phyloP scores from a whole-genome alignment of 495 filamentous ascomycete species.

The Talaromyces nanjingensis region DNA sequence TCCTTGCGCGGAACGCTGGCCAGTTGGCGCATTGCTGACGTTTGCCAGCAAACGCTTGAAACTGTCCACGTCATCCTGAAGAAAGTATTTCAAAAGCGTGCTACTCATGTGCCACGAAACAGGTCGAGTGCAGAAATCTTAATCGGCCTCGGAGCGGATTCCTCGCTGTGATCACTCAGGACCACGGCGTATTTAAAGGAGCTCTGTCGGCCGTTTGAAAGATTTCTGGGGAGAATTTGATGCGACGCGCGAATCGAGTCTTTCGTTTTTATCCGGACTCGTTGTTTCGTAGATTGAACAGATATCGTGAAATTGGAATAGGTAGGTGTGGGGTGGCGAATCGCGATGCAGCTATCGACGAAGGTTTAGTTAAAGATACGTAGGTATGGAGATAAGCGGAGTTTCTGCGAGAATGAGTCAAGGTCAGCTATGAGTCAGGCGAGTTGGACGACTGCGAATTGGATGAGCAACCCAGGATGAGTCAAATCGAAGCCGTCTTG shows the following conservation, averaged over 20 bases:
- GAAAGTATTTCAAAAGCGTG: slow-evolving; percentile 90
- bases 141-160: slow-evolving; percentile 57
- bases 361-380: neutral
- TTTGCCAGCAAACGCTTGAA: slow-evolving; percentile 78
- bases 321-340: neutral
- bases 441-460: neutral
- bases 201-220: slow-evolving; percentile 35
- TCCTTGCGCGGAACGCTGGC: slow-evolving; percentile 26
- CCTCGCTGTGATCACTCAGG: slow-evolving; percentile 80
- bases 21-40: slow-evolving; percentile 43
- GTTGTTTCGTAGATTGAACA: neutral
- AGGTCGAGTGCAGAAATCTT: slow-evolving; percentile 38
- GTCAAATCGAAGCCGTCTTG: neutral
- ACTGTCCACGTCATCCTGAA: slow-evolving; percentile 89
- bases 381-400: neutral
- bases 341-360: neutral
- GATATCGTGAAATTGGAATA: neutral
- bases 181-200: slow-evolving; percentile 83
- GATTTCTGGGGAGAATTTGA: slow-evolving; percentile 19
- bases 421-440: neutral
- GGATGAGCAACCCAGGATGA: neutral
- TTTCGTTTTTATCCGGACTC: neutral
- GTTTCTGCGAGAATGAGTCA: neutral
- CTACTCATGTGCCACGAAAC: slow-evolving; percentile 77
- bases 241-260: slow-evolving; percentile 10